Evolutionary conservation across 139 green algal genomes (phyloP).

Genomic region (Tetradesmus obliquus): DNA sequence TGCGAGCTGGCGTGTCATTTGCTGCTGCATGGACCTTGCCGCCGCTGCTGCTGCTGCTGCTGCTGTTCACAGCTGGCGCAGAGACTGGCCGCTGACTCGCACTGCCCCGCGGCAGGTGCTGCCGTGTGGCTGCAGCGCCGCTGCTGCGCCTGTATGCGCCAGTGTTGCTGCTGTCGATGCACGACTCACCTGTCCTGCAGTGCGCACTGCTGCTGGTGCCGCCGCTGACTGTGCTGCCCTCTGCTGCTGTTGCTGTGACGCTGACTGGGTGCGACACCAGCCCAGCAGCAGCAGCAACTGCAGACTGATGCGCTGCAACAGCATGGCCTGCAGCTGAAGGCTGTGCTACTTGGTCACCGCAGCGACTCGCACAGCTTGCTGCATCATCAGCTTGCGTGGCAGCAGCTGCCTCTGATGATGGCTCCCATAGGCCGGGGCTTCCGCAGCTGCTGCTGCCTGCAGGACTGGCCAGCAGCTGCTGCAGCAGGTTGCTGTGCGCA

Average conservation of each 20-base stretch:
- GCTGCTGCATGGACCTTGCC: background rate
- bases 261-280: background rate
- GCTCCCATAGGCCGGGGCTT: background rate
- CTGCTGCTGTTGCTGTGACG: background rate
- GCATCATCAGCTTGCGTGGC: background rate
- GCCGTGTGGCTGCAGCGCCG: background rate
- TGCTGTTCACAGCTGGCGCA: background rate
- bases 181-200: background rate
- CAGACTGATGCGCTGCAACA: background rate
- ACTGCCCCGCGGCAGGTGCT: background rate
- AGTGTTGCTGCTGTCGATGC: background rate
- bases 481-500: background rate
- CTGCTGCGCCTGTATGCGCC: background rate
- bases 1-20: background rate
- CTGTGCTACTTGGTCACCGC: background rate
- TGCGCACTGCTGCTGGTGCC: background rate
- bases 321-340: background rate
- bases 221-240: background rate
- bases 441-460: background rate
- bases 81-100: background rate
- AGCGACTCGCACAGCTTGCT: background rate
- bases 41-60: background rate
- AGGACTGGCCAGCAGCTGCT: constrained; percentile 29
- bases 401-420: background rate
- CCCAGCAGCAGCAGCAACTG: background rate